phyloP scores from a whole-genome alignment of 2,329 filamentous ascomycete species.

The Penicillium sclerotigenum region DNA sequence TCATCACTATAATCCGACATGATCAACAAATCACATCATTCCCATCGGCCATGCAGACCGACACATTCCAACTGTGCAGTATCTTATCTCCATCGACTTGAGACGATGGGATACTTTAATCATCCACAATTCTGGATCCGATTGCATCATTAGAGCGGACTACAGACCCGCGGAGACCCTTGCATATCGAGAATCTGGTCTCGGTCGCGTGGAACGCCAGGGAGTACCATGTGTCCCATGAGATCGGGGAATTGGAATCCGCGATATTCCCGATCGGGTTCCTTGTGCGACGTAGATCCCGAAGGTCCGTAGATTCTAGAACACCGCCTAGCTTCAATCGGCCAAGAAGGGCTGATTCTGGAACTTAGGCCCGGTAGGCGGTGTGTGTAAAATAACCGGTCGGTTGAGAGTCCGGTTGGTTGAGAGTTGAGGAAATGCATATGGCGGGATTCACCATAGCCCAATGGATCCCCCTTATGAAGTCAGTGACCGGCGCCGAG shows the following conservation, averaged over 20 bases:
- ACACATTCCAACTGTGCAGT: background rate
- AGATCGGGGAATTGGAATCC: background rate
- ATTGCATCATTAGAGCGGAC: slow-evolving; percentile 2
- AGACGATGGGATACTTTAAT: background rate
- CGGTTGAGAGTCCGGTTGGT: background rate
- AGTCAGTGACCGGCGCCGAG: slow-evolving; percentile 26
- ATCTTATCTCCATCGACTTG: background rate
- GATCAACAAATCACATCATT: background rate
- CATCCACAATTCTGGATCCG: background rate
- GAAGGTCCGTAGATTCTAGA: background rate
- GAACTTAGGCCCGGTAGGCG: background rate
- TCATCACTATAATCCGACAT: background rate
- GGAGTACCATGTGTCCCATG: background rate
- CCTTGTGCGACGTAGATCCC: background rate
- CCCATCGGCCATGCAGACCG: background rate
- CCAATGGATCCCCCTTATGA: slow-evolving; percentile 11
- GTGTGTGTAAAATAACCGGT: background rate
- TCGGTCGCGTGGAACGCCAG: slow-evolving; percentile 3
- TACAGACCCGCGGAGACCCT: slow-evolving; percentile 1
- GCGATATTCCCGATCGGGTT: background rate
- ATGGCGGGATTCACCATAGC: slow-evolving; percentile 3
- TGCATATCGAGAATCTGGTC: slow-evolving; percentile 2
- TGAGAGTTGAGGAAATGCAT: background rate
- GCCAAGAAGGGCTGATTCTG: background rate
- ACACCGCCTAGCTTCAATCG: background rate